A percentile compares a stretch with the other conserved stretches of the same genome.
Conservation (phyloP, 352 stramenopile species). For the Lagenidium giganteum region DNA sequence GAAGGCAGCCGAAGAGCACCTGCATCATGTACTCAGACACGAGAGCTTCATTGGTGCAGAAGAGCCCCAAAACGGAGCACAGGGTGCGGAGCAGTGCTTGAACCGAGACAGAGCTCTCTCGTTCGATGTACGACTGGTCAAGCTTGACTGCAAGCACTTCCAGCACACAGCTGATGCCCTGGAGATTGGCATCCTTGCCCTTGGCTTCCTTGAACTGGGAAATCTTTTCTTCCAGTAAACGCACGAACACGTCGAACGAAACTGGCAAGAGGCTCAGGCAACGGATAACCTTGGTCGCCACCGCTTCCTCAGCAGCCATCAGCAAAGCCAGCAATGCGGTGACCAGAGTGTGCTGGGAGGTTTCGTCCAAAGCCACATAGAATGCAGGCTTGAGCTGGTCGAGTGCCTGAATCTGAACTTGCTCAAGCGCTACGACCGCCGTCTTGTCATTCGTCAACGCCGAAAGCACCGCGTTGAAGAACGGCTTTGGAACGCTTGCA, state of each 20-base stretch:
- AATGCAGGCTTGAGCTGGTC: constrained; percentile 9
- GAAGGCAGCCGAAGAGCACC: constrained; percentile 71
- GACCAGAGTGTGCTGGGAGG: constrained; percentile 42
- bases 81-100: constrained; percentile 44
- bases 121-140: constrained; percentile 24
- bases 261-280: constrained; percentile 51
- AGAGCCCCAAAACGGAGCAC: constrained; percentile 47
- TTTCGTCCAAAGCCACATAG: constrained; percentile 45
- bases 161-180: constrained; percentile 66
- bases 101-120: constrained; percentile 23
- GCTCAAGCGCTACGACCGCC: too few species aligned
- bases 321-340: constrained; percentile 46
- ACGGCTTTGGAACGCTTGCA: constrained; percentile 35
- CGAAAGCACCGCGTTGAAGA: constrained; percentile 42
- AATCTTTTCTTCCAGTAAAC: constrained; percentile 28
- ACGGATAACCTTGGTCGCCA: constrained; percentile 49
- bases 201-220: constrained; percentile 11
- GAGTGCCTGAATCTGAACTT: not conserved
- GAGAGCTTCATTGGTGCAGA: constrained; percentile 39
- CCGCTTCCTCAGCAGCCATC: constrained; percentile 50
- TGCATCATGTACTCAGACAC: constrained; percentile 82
- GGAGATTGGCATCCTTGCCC: constrained; percentile 26
- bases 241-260: constrained; percentile 45
- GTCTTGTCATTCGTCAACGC: constrained; percentile 41
- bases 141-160: constrained; percentile 76